A percentile compares a stretch with the other conserved stretches of the same genome.
These are phyloP conservation scores for Antitrichia curtipendula DNA, from an alignment of 225 moss, liverwort and hornwort genomes.

Conservation along the genomic window DNA sequence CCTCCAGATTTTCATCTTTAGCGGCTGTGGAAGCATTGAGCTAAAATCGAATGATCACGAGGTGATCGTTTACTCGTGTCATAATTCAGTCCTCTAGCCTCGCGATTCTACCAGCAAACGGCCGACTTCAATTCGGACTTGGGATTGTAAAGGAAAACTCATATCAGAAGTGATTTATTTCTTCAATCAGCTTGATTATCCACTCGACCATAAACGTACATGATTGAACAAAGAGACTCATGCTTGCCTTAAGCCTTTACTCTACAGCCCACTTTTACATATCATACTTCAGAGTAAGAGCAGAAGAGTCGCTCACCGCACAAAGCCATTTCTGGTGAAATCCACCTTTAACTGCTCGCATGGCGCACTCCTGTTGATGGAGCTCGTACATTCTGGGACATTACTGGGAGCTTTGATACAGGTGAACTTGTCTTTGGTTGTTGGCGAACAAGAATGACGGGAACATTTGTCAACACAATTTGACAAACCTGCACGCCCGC, in stretches of 20 bases:
- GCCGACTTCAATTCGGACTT: neutral
- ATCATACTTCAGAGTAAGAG: neutral
- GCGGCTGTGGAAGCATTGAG: neutral
- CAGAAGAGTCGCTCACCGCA: conserved; percentile 16
- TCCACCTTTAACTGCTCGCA: conserved; percentile 27
- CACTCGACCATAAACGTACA: neutral
- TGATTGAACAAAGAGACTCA: neutral
- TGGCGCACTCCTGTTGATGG: conserved; percentile 2
- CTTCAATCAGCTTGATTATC: neutral
- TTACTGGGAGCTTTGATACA: conserved; percentile 9
- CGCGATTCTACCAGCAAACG: neutral
- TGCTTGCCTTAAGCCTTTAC: neutral
- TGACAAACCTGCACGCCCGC: conserved; percentile 23
- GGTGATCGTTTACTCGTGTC: neutral
- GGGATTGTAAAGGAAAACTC: neutral
- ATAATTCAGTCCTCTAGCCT: neutral
- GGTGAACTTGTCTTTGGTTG: conserved; percentile 27
- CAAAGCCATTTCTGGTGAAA: conserved; percentile 41
- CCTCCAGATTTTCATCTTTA: neutral
- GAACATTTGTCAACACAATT: conserved; percentile 48
- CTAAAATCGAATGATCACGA: neutral
- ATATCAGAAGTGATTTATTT: neutral
- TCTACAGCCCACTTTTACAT: neutral
- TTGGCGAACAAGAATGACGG: conserved; percentile 41
- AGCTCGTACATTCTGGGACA: neutral